phyloP scores from a whole-genome alignment of 768 basidiomycete species.

The Agrocybe praecox region DNA sequence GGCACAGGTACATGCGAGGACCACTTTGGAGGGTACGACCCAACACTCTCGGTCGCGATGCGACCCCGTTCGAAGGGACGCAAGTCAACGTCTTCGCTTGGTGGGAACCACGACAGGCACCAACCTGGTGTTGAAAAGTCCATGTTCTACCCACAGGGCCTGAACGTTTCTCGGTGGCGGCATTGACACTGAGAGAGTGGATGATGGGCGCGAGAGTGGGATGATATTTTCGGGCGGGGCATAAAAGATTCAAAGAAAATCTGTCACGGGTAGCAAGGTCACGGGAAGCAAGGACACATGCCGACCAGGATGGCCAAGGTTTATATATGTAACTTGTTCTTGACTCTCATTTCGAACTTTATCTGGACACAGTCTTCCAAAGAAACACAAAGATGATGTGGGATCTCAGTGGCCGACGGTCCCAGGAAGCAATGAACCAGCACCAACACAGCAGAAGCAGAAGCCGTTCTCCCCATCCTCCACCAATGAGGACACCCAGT shows the following conservation, averaged over 20 bases:
- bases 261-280: background rate
- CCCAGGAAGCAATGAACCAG: conserved; percentile 1
- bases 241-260: background rate
- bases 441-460: conserved; percentile 11
- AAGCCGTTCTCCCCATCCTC: conserved; percentile 25
- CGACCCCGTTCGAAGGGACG: too few species aligned
- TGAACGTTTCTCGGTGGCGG: too few species aligned
- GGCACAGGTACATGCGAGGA: too few species aligned
- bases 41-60: too few species aligned
- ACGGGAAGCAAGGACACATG: background rate
- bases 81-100: too few species aligned
- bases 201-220: conserved; percentile 7
- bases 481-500: conserved; percentile 26
- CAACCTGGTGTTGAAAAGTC: too few species aligned
- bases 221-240: conserved; percentile 2
- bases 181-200: too few species aligned
- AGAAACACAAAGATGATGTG: conserved; percentile 38
- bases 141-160: too few species aligned
- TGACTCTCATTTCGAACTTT: background rate
- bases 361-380: too few species aligned
- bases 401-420: conserved; percentile 29
- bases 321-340: conserved; percentile 8
- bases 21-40: too few species aligned
- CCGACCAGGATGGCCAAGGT: conserved; percentile 10
- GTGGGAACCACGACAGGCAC: too few species aligned